phyloP scores from a whole-genome alignment of 257 asterid genomes.

The Scutellaria minor region DNA sequence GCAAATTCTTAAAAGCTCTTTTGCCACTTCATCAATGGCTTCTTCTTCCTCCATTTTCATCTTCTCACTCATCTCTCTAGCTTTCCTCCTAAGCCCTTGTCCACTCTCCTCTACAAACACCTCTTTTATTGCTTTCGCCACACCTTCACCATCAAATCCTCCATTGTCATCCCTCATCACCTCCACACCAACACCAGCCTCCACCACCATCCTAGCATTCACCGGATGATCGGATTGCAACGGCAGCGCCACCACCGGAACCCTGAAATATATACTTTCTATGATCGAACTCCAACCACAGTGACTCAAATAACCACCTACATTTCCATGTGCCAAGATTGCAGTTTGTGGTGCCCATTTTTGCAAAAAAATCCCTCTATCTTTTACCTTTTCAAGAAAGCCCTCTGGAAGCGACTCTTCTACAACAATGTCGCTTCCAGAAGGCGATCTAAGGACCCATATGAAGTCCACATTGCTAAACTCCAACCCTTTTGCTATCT shows the following conservation, averaged over 20 bases:
- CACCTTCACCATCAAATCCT: constrained; percentile 28
- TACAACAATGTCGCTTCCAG: constrained; percentile 1
- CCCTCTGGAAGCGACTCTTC: constrained; percentile 38
- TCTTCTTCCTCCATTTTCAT: constrained; percentile 33
- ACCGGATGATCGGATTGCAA: constrained; percentile 39
- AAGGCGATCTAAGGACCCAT: constrained; percentile 44
- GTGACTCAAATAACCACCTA: constrained; percentile 24
- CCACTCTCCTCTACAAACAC: constrained; percentile 35
- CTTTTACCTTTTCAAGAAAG: constrained; percentile 41
- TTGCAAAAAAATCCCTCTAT: constrained; percentile 34
- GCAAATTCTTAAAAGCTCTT: constrained; percentile 1
- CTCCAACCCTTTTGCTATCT: constrained; percentile 22
- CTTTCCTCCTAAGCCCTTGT: constrained; percentile 33
- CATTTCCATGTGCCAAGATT: constrained; percentile 37
- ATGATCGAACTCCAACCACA: constrained; percentile 31
- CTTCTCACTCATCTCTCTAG: constrained; percentile 32
- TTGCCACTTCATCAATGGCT: constrained; percentile 27
- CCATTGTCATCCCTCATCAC: constrained; percentile 34
- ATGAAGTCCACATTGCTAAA: constrained; percentile 33
- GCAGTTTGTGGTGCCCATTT: constrained; percentile 44
- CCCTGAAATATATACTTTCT: constrained; percentile 27
- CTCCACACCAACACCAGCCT: constrained; percentile 37
- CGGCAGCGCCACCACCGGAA: constrained; percentile 47
- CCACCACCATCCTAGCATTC: constrained; percentile 36
- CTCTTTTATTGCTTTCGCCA: constrained; percentile 34